These are phyloP conservation scores for Hericium rajendrae DNA, from an alignment of 768 basidiomycete species.

Conservation along the genomic window DNA sequence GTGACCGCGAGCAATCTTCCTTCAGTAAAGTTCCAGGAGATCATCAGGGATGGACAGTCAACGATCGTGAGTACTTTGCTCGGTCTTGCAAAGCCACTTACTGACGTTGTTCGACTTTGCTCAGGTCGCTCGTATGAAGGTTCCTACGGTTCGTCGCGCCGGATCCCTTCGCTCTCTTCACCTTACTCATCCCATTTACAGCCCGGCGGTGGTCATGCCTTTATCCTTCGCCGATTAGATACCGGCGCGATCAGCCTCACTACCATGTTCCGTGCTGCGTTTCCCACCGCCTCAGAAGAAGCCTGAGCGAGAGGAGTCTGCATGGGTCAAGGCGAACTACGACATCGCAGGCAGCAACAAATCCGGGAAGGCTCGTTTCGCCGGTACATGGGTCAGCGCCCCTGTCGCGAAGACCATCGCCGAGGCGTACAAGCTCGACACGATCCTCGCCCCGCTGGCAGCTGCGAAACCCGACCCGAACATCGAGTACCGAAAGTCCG, in stretches of 20 bases:
- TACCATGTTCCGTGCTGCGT: constrained; percentile 95
- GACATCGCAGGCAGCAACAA: constrained; percentile 70
- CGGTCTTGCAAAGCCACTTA: neutral
- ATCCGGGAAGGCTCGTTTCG: constrained; percentile 57
- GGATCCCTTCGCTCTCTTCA: constrained; percentile 9
- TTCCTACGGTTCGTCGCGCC: constrained; percentile 48
- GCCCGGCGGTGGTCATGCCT: constrained; percentile 70
- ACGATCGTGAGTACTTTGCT: constrained; percentile 52
- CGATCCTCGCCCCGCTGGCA: constrained; percentile 56
- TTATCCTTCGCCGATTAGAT: constrained; percentile 89
- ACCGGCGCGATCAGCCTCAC: constrained; percentile 88
- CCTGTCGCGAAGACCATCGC: constrained; percentile 60
- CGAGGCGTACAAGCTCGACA: constrained; percentile 49
- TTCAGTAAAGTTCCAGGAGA: constrained; percentile 85
- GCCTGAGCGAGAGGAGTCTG: constrained; percentile 72
- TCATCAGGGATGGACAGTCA: constrained; percentile 78
- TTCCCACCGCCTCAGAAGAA: constrained; percentile 67
- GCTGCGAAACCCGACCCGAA: constrained; percentile 70
- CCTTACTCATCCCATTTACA: constrained; percentile 23
- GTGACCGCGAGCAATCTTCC: constrained; percentile 42
- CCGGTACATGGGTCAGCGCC: constrained; percentile 79
- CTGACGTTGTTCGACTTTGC: constrained; percentile 11
- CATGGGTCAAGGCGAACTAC: constrained; percentile 75
- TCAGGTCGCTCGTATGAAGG: constrained; percentile 83
- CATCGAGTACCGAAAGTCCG: constrained; percentile 68